Conservation (phyloP, 306 rosid genomes). For the Malus asiatica region DNA sequence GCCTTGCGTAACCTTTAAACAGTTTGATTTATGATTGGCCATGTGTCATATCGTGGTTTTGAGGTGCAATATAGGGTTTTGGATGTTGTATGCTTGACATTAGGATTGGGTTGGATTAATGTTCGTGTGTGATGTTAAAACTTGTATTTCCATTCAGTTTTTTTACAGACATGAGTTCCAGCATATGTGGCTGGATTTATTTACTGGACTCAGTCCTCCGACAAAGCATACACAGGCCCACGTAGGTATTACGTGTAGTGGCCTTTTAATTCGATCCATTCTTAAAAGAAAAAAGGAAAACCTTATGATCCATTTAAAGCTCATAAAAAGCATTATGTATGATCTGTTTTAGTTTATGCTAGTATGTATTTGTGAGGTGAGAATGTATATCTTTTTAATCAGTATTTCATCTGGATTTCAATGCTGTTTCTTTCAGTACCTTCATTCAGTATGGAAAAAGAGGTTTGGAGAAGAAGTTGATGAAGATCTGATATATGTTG, state of each 20-base stretch:
- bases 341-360: background rate
- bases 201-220: background rate
- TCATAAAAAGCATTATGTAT: background rate
- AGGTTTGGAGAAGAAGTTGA: conserved; percentile 77
- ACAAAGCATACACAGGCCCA: background rate
- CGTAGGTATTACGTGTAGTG: background rate
- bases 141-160: background rate
- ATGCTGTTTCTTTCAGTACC: conserved; percentile 35
- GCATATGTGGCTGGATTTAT: background rate
- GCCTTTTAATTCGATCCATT: background rate
- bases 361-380: background rate
- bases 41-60: background rate
- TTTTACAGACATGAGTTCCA: background rate
- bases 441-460: conserved; percentile 60
- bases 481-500: conserved; percentile 53
- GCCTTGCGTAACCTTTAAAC: background rate
- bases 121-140: background rate
- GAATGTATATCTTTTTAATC: background rate
- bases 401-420: background rate
- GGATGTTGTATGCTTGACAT: background rate
- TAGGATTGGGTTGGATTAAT: background rate
- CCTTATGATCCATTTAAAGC: background rate
- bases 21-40: background rate
- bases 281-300: background rate
- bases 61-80: background rate